These are phyloP conservation scores for Backusella psychrophila DNA, from an alignment of 192 early-diverging fungal species.

Conservation along the genomic window DNA sequence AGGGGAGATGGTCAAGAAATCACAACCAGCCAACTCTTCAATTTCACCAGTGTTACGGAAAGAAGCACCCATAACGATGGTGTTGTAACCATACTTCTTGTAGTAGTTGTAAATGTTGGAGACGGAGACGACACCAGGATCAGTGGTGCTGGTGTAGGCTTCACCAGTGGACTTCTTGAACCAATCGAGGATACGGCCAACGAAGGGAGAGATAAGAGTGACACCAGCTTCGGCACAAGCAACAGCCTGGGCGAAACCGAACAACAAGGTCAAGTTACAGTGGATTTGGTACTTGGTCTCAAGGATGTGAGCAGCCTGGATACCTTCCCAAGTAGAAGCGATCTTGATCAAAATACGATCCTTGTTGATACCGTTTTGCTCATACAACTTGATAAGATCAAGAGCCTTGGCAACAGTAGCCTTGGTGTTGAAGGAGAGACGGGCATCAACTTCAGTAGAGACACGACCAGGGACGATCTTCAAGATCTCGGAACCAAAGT, in stretches of 20 bases:
- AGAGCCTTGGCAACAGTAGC: slow-evolving; percentile 92
- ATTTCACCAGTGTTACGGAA: slow-evolving; percentile 99
- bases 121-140: slow-evolving; percentile 95
- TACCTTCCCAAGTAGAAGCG: slow-evolving; percentile 99
- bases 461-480: slow-evolving; percentile 98
- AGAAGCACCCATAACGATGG: slow-evolving; percentile 99
- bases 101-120: slow-evolving; percentile 99
- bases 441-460: slow-evolving; percentile 98
- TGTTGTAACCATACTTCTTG: slow-evolving; percentile 97
- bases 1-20: slow-evolving; percentile 97
- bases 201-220: slow-evolving; percentile 98
- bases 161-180: slow-evolving; percentile 92
- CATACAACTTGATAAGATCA: slow-evolving; percentile 88
- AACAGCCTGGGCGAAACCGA: slow-evolving; percentile 91
- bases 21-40: slow-evolving; percentile 93
- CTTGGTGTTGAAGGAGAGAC: slow-evolving; percentile 93
- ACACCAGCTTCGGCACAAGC: slow-evolving; percentile 96
- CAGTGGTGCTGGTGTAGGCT: slow-evolving; percentile 71
- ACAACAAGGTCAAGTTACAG: slow-evolving; percentile 99
- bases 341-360: slow-evolving; percentile 98
- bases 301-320: slow-evolving; percentile 91
- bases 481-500: slow-evolving; percentile 96
- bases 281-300: slow-evolving; percentile 89
- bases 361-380: slow-evolving; percentile 84
- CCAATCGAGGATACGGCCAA: slow-evolving; percentile 99